Conservation (phyloP, 371 early-diverging fungal species). For the Mortierella sp. region DNA sequence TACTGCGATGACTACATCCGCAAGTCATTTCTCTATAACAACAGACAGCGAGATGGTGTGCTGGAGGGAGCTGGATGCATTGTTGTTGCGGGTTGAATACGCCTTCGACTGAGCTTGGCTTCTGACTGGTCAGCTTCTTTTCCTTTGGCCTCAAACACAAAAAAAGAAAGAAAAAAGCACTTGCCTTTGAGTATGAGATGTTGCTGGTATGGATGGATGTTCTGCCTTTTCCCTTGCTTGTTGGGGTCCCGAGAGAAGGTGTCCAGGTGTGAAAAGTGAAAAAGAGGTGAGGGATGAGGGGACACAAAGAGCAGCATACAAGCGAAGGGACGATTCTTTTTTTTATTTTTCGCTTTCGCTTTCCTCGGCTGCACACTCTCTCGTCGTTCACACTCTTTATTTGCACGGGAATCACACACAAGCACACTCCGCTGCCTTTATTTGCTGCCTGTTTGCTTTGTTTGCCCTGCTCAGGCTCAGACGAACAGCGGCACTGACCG, state of each 20-base stretch:
- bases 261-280: neutral
- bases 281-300: neutral
- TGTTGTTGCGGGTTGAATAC: neutral
- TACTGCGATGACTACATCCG: neutral
- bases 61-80: neutral
- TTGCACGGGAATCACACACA: too few relatives aligned
- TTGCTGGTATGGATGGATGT: neutral
- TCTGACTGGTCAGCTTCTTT: slow-evolving; percentile 5
- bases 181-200: slow-evolving; percentile 6
- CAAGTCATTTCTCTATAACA: neutral
- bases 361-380: too few relatives aligned
- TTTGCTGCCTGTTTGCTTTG: neutral
- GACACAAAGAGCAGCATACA: neutral
- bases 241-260: neutral
- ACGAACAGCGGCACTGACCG: neutral
- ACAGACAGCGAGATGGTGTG: neutral
- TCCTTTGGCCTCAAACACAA: neutral
- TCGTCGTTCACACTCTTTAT: too few relatives aligned
- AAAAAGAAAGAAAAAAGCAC: neutral
- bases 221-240: neutral
- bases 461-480: neutral
- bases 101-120: neutral
- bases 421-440: too few relatives aligned
- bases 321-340: neutral
- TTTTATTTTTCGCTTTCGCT: neutral